Evolutionary conservation across 257 asterid species (phyloP), one percentile per base, ranked within the genome.

Genomic region (Ballota nigra): DNA sequence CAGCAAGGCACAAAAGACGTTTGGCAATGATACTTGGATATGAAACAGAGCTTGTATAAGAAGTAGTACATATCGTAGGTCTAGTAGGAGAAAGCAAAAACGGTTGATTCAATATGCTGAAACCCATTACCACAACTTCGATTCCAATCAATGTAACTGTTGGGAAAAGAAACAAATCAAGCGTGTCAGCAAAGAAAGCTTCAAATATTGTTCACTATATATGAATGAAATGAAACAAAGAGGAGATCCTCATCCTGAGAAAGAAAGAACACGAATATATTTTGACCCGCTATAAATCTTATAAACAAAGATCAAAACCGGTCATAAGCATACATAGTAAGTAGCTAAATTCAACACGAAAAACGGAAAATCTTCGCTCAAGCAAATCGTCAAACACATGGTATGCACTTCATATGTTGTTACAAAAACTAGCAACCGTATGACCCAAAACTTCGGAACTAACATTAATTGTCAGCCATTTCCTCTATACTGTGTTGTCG

Each of bases 341-440:
- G 19, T 45, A 74, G 41, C 33, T 13, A 65, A 43, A 20, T 20
- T 7, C 51, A 69, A 18, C 51, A 19, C 19, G 53, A 3, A 26
- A 70, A 74, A 10, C 1, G 19, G 13, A 13, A 24, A 52, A 12
- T 51, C 13, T 3, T 64, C 49, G 47, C 34, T 8, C 60, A 76
- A 33, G 75, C 86, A 82, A 75, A 20, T 10, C 38, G 59, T 82
- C 86, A 22, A 82, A 78, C 86, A 82, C 75, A 23, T 78, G 77
- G 79, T 72, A 63, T 3, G 75, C 83, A 81, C 1, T 23, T 4
- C 66, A 45, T 0, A 22, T n/a, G 58, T 15, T 26, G 40, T 16
- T 36, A 52, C 62, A 33, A 38, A 1, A 4, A 47, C 4, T 0
- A 9, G 8, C 49, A 31, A 41, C 40, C 38, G 61, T 3, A 22